Conservation (phyloP, 108 stramenopile genomes). For the Asterionellopsis glacialis region DNA sequence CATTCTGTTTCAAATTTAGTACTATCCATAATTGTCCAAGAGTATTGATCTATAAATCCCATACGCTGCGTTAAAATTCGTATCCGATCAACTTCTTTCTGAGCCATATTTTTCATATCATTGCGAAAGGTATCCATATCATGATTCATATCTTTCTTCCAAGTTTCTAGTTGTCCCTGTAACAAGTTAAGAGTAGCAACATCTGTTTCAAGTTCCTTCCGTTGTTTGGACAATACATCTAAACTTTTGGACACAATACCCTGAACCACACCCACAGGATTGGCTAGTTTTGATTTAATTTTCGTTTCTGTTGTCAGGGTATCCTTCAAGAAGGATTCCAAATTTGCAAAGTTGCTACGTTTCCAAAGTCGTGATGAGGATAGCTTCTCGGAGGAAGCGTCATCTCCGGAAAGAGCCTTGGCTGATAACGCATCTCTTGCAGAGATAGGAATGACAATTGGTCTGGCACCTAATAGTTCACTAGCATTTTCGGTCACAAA, state of each 20-base stretch:
- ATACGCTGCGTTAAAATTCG: constrained; percentile 22
- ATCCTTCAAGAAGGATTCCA: constrained; percentile 65
- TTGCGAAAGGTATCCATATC: constrained; percentile 33
- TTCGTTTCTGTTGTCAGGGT: constrained; percentile 71
- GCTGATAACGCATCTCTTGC: constrained; percentile 64
- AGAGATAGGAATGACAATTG: constrained; percentile 69
- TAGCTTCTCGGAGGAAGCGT: background rate
- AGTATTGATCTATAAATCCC: constrained; percentile 20
- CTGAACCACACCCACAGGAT: constrained; percentile 76
- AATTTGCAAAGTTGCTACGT: constrained; percentile 48
- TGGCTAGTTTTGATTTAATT: constrained; percentile 67
- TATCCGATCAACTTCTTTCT: constrained; percentile 27
- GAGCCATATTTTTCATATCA: constrained; percentile 24
- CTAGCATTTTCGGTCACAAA: constrained; percentile 72
- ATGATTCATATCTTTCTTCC: constrained; percentile 52
- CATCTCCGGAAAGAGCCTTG: constrained; percentile 31
- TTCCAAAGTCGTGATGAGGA: constrained; percentile 36
- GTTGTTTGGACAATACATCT: constrained; percentile 31
- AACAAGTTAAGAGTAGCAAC: constrained; percentile 60
- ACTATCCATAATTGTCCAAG: constrained; percentile 31
- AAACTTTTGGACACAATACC: constrained; percentile 57
- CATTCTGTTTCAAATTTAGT: constrained; percentile 43
- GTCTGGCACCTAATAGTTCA: constrained; percentile 65
- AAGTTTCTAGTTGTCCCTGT: constrained; percentile 57
- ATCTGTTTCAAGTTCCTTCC: constrained; percentile 54